Evolutionary conservation across 2,329 filamentous ascomycete genomes (phyloP).

Genomic region (Myriosclerotinia duriaeana): DNA sequence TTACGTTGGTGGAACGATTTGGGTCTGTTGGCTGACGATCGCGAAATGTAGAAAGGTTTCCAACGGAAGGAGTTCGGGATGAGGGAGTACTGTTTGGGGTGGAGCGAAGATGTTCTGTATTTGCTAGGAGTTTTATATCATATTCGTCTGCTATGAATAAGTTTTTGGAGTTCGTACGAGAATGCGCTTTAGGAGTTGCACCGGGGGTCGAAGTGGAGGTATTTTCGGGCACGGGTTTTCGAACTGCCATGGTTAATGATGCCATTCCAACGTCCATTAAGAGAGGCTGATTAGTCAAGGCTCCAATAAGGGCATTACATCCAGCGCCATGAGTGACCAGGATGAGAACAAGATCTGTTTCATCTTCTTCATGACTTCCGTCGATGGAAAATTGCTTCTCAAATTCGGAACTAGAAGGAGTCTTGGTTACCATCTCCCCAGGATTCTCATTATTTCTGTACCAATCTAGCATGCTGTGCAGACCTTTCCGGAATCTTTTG

Average conservation of each 20-base stretch:
- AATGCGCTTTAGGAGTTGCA: conserved; percentile 43
- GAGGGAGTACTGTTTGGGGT: conserved; percentile 42
- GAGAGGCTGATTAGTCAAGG: conserved; percentile 86
- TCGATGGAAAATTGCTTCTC: conserved; percentile 35
- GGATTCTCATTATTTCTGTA: conserved; percentile 62
- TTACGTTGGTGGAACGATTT: conserved; percentile 24
- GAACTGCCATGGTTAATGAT: conserved; percentile 83
- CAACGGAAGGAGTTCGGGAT: conserved; percentile 42
- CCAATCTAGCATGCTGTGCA: conserved; percentile 80
- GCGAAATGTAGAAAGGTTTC: conserved; percentile 33
- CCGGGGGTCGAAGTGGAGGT: conserved; percentile 30
- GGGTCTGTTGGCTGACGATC: conserved; percentile 31
- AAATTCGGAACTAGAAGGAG: conserved; percentile 43
- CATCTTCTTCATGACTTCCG: conserved; percentile 54
- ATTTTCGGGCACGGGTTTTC: conserved; percentile 46
- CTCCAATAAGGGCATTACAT: conserved; percentile 91
- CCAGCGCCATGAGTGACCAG: conserved; percentile 93
- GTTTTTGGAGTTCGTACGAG: conserved; percentile 40
- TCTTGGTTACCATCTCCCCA: conserved; percentile 52
- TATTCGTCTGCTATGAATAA: conserved; percentile 62
- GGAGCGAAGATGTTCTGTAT: conserved; percentile 66
- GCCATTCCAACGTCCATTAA: conserved; percentile 87
- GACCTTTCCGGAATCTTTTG: conserved; percentile 75
- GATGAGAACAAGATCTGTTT: conserved; percentile 75
- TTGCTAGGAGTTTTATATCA: conserved; percentile 72